phyloP scores from a whole-genome alignment of 768 basidiomycete genomes.

The Harrya chromipes region DNA sequence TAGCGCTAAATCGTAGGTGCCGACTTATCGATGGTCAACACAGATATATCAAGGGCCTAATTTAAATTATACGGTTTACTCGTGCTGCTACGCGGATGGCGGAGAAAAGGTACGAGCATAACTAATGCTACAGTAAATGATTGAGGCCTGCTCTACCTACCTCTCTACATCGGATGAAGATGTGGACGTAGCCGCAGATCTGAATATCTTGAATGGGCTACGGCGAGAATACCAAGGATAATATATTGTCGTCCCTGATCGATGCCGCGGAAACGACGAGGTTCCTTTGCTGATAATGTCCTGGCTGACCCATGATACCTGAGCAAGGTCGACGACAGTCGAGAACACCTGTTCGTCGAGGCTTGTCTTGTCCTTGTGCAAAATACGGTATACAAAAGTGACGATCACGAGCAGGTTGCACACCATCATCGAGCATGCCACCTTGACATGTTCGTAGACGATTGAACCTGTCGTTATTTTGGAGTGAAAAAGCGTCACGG shows the following conservation, averaged over 20 bases:
- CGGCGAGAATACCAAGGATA: slow-evolving; percentile 10
- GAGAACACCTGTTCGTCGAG: slow-evolving; percentile 10
- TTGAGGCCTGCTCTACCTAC: neutral
- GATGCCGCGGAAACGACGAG: neutral
- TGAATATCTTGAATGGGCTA: neutral
- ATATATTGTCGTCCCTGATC: neutral
- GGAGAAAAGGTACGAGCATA: too few relatives aligned
- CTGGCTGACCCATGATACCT: neutral
- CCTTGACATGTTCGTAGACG: slow-evolving; percentile 24
- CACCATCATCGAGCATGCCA: slow-evolving; percentile 16
- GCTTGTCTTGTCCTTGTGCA: neutral
- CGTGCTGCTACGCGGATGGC: too few relatives aligned
- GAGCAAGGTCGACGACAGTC: slow-evolving; percentile 9
- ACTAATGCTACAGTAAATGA: too few relatives aligned
- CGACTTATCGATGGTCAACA: too few relatives aligned
- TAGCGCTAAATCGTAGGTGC: too few relatives aligned
- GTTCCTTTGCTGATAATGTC: neutral
- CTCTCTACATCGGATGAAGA: neutral
- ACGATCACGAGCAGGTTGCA: slow-evolving; percentile 27
- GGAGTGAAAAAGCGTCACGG: slow-evolving; percentile 3
- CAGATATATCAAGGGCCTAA: too few relatives aligned
- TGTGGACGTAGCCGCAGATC: neutral
- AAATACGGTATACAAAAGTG: slow-evolving; percentile 16
- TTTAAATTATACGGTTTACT: too few relatives aligned
- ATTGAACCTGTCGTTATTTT: slow-evolving; percentile 6